A percentile compares a stretch with the other conserved stretches of the same genome.
phyloP scores from a whole-genome alignment of 2,329 filamentous ascomycete species.

The Talaromyces marneffei region DNA sequence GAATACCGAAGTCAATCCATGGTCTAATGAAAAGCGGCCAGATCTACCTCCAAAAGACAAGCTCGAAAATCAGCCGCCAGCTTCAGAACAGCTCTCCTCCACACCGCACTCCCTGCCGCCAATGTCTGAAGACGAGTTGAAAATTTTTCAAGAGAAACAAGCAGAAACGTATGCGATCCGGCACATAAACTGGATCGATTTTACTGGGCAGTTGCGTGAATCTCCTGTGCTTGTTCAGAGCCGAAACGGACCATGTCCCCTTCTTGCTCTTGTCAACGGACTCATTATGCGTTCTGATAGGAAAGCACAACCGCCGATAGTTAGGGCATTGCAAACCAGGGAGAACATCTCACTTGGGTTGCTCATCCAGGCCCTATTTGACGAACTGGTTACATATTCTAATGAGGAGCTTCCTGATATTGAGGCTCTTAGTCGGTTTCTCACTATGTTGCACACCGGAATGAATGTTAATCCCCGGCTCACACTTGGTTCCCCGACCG shows the following conservation, averaged over 20 bases:
- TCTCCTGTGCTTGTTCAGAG: conserved; percentile 91
- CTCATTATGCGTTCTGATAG: conserved; percentile 75
- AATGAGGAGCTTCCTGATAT: conserved; percentile 74
- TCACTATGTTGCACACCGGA: conserved; percentile 83
- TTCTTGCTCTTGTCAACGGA: conserved; percentile 89
- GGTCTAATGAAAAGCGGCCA: conserved; percentile 3
- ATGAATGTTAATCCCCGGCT: conserved; percentile 98
- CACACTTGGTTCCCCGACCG: conserved; percentile 47
- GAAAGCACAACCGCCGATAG: conserved; percentile 61
- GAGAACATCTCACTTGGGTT: conserved; percentile 85
- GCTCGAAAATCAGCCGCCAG: neutral
- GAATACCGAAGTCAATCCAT: conserved; percentile 2
- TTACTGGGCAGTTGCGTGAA: conserved; percentile 57
- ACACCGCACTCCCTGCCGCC: conserved; percentile 8
- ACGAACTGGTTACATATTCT: conserved; percentile 79
- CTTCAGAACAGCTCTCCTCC: neutral
- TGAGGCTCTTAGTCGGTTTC: conserved; percentile 77
- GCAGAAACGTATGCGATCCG: conserved; percentile 89
- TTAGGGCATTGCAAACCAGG: conserved; percentile 68
- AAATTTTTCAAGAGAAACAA: conserved; percentile 41
- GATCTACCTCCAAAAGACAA: neutral
- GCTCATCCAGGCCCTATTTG: conserved; percentile 82
- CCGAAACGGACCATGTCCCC: conserved; percentile 85
- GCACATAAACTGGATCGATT: conserved; percentile 79
- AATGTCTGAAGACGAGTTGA: conserved; percentile 28